These are phyloP conservation scores for Colletotrichum sojae DNA, from an alignment of 2,329 filamentous ascomycete species.

Conservation along the genomic window DNA sequence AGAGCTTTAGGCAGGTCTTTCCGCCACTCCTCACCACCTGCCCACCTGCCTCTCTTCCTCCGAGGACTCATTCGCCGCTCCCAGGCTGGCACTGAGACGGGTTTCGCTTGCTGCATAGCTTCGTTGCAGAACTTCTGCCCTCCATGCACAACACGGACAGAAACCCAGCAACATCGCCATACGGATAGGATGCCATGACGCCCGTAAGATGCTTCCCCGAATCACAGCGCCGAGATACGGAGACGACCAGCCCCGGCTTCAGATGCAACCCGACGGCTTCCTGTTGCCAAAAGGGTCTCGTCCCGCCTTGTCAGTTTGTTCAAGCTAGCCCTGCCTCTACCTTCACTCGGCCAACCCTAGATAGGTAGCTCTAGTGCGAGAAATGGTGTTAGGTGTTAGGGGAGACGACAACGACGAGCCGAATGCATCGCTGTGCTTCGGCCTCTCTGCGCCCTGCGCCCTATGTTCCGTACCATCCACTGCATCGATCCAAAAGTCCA, in stretches of 20 bases:
- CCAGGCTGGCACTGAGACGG: slow-evolving; percentile 4
- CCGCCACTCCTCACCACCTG: slow-evolving; percentile 4
- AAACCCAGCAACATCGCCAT: no score
- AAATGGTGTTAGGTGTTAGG: not conserved
- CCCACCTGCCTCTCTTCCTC: not conserved
- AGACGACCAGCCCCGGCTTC: slow-evolving; percentile 23
- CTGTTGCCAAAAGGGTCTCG: slow-evolving; percentile 13
- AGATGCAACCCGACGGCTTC: slow-evolving; percentile 11
- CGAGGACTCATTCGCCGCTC: not conserved
- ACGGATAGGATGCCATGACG: slow-evolving; percentile 17
- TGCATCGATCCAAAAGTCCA: not conserved
- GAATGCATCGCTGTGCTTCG: slow-evolving; percentile 28
- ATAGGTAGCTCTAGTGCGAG: no score
- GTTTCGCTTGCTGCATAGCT: slow-evolving; percentile 19
- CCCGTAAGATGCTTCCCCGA: slow-evolving; percentile 22
- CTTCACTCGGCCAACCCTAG: no score
- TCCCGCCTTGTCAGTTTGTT: slow-evolving; percentile 17
- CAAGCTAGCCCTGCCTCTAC: slow-evolving; percentile 17
- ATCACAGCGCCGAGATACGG: slow-evolving; percentile 11
- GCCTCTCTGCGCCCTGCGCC: slow-evolving; percentile 17
- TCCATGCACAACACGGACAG: slow-evolving; percentile 26
- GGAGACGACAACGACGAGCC: not conserved
- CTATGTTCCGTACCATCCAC: not conserved
- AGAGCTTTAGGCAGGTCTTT: no score
- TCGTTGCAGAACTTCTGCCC: slow-evolving; percentile 25